Evolutionary conservation across 257 asterid species (phyloP).

Genomic region (Galeopsis tetrahit): DNA sequence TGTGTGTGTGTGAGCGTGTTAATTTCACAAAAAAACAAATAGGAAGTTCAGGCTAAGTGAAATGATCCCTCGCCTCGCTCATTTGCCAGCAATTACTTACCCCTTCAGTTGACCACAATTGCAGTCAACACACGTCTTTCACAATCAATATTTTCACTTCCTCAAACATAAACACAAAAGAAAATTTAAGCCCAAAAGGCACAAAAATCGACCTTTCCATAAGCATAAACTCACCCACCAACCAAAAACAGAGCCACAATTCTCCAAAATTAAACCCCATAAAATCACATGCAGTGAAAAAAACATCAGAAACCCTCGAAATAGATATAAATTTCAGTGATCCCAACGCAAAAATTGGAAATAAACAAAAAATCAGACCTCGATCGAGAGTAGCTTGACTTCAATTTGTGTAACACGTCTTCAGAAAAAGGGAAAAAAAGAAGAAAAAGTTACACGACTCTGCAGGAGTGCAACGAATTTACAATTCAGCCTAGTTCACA

Average conservation of each 20-base stretch:
- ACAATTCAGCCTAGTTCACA: conserved; percentile 28
- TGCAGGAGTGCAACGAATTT: conserved; percentile 12
- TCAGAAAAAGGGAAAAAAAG: conserved; percentile 12
- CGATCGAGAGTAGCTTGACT: conserved; percentile 58
- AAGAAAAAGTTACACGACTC: conserved; percentile 28
- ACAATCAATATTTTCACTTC: conserved; percentile 26
- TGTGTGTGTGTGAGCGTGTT: neutral
- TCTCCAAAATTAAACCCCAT: conserved; percentile 18
- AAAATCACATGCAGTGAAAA: conserved; percentile 6
- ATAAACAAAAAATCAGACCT: conserved; percentile 44
- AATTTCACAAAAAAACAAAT: neutral
- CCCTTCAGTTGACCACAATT: conserved; percentile 25
- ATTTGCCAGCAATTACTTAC: neutral
- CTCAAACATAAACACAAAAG: conserved; percentile 13
- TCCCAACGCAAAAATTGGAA: conserved; percentile 32
- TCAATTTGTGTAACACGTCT: conserved; percentile 19
- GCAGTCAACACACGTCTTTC: conserved; percentile 26
- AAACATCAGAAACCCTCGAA: conserved; percentile 11
- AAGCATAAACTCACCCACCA: conserved; percentile 23
- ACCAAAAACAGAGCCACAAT: neutral
- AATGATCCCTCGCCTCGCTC: conserved; percentile 25
- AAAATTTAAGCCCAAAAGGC: neutral
- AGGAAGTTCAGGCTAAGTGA: conserved; percentile 13
- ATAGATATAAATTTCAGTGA: conserved; percentile 30
- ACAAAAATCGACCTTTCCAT: conserved; percentile 25